These are phyloP conservation scores for Mediolabrus comicus DNA, from an alignment of 108 stramenopile genomes.

Conservation along the genomic window DNA sequence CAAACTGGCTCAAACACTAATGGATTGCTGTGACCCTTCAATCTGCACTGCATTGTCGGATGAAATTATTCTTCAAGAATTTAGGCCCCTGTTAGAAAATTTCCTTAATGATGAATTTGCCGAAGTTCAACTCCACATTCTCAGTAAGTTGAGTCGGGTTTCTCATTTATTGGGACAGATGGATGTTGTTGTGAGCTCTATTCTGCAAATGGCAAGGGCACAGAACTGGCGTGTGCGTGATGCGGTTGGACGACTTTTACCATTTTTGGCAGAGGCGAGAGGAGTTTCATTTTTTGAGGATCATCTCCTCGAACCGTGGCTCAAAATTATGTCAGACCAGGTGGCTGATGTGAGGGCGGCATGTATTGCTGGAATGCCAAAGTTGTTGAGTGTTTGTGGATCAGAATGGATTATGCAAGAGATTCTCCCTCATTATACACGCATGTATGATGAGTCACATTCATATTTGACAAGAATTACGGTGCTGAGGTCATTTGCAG, in stretches of 20 bases:
- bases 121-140: constrained; percentile 88
- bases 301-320: constrained; percentile 84
- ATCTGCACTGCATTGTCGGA: constrained; percentile 64
- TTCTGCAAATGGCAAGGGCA: constrained; percentile 80
- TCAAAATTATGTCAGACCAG: constrained; percentile 76
- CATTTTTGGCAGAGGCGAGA: constrained; percentile 81
- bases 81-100: constrained; percentile 76
- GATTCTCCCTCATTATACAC: constrained; percentile 65
- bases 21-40: constrained; percentile 79
- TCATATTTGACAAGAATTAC: constrained; percentile 84
- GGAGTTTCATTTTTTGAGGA: constrained; percentile 77
- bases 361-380: constrained; percentile 72
- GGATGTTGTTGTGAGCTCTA: constrained; percentile 77
- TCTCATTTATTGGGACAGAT: constrained; percentile 76
- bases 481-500: constrained; percentile 69
- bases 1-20: constrained; percentile 52
- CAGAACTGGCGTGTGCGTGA: constrained; percentile 88
- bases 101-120: constrained; percentile 90
- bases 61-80: constrained; percentile 71
- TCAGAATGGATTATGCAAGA: constrained; percentile 74
- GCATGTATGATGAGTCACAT: constrained; percentile 70
- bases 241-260: constrained; percentile 73
- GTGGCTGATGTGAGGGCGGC: constrained; percentile 78
- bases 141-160: constrained; percentile 79
- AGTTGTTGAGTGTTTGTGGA: constrained; percentile 73